A percentile compares a stretch with the other conserved stretches of the same genome.
phyloP scores from a whole-genome alignment of 1,284 basidiomycete species.

The Malassezia obtusa region DNA sequence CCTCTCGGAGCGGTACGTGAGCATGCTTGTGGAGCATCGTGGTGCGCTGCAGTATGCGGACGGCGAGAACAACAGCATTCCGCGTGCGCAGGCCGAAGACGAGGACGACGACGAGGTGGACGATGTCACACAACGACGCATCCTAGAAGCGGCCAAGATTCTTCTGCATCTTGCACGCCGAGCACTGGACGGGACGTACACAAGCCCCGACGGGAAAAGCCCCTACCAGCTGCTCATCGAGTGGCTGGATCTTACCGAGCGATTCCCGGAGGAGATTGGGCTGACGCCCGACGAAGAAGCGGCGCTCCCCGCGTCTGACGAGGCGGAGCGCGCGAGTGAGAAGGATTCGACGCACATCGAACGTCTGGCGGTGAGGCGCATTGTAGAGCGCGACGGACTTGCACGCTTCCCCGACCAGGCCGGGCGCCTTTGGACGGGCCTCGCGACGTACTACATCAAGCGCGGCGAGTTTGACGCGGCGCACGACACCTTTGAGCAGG shows the following conservation, averaged over 20 bases:
- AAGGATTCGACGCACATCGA: slow-evolving; percentile 63
- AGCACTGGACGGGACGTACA: slow-evolving; percentile 71
- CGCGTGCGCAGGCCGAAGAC: slow-evolving; percentile 9
- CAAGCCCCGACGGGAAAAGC: slow-evolving; percentile 83
- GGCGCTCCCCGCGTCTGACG: slow-evolving; percentile 51
- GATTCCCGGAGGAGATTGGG: slow-evolving; percentile 83
- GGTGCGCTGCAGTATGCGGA: slow-evolving; percentile 22
- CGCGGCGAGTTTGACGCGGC: slow-evolving; percentile 85
- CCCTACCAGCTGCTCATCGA: slow-evolving; percentile 87
- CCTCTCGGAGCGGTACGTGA: slow-evolving; percentile 41
- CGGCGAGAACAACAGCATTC: slow-evolving; percentile 19
- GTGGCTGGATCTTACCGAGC: slow-evolving; percentile 84
- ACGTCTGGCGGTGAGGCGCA: slow-evolving; percentile 73
- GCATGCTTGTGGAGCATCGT: slow-evolving; percentile 29
- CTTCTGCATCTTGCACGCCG: slow-evolving; percentile 72
- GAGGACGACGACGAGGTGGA: slow-evolving; percentile 23
- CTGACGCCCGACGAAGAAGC: slow-evolving; percentile 62
- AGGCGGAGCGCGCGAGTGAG: slow-evolving; percentile 18
- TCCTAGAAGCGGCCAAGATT: slow-evolving; percentile 86
- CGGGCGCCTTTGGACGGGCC: slow-evolving; percentile 85
- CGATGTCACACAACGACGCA: slow-evolving; percentile 50
- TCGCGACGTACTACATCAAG: slow-evolving; percentile 98
- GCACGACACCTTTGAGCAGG: slow-evolving; percentile 75
- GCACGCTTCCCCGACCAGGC: slow-evolving; percentile 88
- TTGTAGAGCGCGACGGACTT: slow-evolving; percentile 76